Evolutionary conservation across 2,329 filamentous ascomycete species (phyloP).

Genomic region (Zasmidium angulare): DNA sequence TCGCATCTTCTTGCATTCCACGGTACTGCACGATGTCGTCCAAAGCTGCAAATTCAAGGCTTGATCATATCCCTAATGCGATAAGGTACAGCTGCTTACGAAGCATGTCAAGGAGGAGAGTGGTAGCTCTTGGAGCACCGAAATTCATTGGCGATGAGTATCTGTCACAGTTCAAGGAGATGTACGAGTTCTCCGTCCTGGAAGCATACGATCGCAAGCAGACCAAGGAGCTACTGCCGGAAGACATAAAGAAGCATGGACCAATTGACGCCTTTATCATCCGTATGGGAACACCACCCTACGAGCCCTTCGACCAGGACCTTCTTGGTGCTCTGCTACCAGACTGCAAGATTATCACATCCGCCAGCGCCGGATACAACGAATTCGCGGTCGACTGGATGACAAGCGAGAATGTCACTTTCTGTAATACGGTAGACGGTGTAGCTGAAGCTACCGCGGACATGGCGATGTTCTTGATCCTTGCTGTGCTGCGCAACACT

Average conservation of each 20-base stretch:
- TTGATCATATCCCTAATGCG: neutral
- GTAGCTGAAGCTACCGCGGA: conserved; percentile 46
- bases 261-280: conserved; percentile 52
- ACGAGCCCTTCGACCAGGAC: conserved; percentile 50
- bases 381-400: conserved; percentile 25
- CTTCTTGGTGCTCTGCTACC: conserved; percentile 44
- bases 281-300: conserved; percentile 47
- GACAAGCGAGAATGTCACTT: conserved; percentile 38
- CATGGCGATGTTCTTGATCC: conserved; percentile 40
- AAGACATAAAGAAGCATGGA: conserved; percentile 30
- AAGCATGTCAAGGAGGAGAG: conserved; percentile 10
- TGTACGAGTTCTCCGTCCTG: conserved; percentile 44
- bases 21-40: no score
- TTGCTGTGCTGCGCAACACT: conserved; percentile 44
- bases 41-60: neutral
- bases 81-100: no score
- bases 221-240: conserved; percentile 39
- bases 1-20: no score
- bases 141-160: conserved; percentile 43
- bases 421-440: conserved; percentile 53
- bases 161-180: conserved; percentile 39
- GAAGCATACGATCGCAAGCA: conserved; percentile 40
- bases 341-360: conserved; percentile 48
- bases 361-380: conserved; percentile 42
- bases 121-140: conserved; percentile 45